A percentile compares a stretch with the other conserved stretches of the same genome.
phyloP scores from a whole-genome alignment of 176 grass and related monocot species.

The Tillandsia leiboldiana region DNA sequence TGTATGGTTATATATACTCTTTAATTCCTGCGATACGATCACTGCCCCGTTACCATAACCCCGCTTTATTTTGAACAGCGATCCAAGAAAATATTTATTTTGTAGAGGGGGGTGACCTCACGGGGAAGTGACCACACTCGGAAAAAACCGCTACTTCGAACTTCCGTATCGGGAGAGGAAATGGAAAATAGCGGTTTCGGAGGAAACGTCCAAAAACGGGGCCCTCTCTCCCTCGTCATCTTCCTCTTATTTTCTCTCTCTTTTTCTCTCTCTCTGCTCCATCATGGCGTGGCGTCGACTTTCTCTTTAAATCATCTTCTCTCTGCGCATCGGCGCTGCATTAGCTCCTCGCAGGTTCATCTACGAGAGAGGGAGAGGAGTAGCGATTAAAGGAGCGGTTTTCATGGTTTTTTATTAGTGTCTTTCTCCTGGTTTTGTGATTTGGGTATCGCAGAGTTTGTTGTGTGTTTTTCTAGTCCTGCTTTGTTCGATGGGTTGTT shows the following conservation, averaged over 20 bases:
- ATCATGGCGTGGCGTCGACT: neutral
- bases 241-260: neutral
- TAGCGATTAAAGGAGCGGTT: neutral
- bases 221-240: neutral
- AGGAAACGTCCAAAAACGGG: neutral
- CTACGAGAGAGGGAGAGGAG: neutral
- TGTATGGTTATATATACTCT: too few species aligned
- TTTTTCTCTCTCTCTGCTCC: neutral
- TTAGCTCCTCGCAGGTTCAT: neutral
- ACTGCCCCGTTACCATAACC: too few species aligned
- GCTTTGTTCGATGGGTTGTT: neutral
- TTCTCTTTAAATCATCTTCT: neutral
- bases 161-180: neutral
- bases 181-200: neutral
- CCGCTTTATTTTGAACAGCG: too few species aligned
- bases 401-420: neutral
- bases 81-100: too few species aligned
- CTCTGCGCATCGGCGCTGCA: too few species aligned
- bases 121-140: neutral
- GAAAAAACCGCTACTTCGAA: neutral
- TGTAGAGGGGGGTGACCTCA: neutral
- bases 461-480: neutral
- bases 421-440: neutral
- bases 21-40: too few species aligned
- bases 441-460: neutral